These are phyloP conservation scores for Heimioporus punctisporus DNA, from an alignment of 1,284 basidiomycete species.

Conservation along the genomic window DNA sequence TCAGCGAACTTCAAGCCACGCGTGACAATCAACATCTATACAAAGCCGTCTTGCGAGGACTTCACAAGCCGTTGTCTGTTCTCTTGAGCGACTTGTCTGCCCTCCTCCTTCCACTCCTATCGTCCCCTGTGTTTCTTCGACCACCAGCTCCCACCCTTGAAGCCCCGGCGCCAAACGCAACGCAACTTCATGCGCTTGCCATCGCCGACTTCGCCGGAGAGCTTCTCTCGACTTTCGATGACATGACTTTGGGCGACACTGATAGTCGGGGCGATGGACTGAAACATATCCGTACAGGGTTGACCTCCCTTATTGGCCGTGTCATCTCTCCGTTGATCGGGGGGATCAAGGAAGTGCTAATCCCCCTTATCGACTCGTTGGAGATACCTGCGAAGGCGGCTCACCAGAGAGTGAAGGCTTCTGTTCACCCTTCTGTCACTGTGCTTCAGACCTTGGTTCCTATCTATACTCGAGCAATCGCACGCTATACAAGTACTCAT, in stretches of 20 bases:
- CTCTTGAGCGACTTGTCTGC: constrained; percentile 69
- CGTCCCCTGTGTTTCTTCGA: constrained; percentile 60
- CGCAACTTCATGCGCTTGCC: constrained; percentile 70
- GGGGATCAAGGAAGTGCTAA: constrained; percentile 61
- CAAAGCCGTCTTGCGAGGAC: constrained; percentile 68
- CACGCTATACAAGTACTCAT: constrained; percentile 54
- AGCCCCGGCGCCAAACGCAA: constrained; percentile 56
- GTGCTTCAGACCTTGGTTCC: constrained; percentile 60
- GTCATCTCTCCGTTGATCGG: constrained; percentile 65
- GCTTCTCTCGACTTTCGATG: constrained; percentile 68
- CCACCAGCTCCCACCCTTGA: constrained; percentile 53
- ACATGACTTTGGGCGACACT: constrained; percentile 61
- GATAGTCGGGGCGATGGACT: constrained; percentile 67
- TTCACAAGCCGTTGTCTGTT: constrained; percentile 77
- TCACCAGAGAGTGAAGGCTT: constrained; percentile 42
- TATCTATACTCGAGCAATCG: constrained; percentile 57
- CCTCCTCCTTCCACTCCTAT: constrained; percentile 63
- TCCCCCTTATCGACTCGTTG: constrained; percentile 60
- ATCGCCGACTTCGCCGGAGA: constrained; percentile 72
- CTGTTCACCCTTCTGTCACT: constrained; percentile 59
- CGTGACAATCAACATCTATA: constrained; percentile 64
- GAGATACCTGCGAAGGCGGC: constrained; percentile 44
- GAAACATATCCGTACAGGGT: constrained; percentile 62
- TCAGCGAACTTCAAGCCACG: constrained; percentile 68
- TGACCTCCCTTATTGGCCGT: constrained; percentile 65